Evolutionary conservation across 306 rosid species (phyloP).

Genomic region (Parietaria judaica): DNA sequence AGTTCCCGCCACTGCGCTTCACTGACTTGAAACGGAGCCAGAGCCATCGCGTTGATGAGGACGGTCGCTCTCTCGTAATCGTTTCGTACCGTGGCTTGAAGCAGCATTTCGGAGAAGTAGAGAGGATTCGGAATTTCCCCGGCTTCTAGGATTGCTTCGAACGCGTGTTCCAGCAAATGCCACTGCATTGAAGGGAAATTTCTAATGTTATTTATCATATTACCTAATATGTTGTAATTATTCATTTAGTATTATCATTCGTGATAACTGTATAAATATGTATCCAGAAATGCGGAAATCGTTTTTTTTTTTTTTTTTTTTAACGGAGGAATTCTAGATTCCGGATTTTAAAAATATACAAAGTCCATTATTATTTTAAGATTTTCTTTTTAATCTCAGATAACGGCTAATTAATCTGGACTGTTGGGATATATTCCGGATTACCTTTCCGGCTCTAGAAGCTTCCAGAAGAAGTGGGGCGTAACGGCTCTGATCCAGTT

Average conservation of each 20-base stretch:
- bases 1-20: constrained; percentile 66
- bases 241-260: too few relatives aligned
- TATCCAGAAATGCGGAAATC: too few relatives aligned
- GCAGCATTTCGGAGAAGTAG: constrained; percentile 58
- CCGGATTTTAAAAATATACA: neutral
- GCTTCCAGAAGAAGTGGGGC: constrained; percentile 53
- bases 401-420: too few relatives aligned
- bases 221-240: too few relatives aligned
- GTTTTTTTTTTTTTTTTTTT: too few relatives aligned
- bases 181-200: constrained; percentile 47
- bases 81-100: constrained; percentile 46
- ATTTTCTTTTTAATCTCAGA: too few relatives aligned
- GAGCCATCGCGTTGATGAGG: constrained; percentile 56
- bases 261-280: too few relatives aligned
- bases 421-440: too few relatives aligned
- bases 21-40: constrained; percentile 70
- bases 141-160: constrained; percentile 62
- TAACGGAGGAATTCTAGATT: too few relatives aligned
- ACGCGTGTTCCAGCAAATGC: constrained; percentile 80
- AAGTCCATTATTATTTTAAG: neutral
- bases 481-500: constrained; percentile 58
- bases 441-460: constrained; percentile 88
- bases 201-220: too few relatives aligned
- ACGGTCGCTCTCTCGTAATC: constrained; percentile 52
- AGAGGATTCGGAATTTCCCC: constrained; percentile 58